Evolutionary conservation across 192 early-diverging fungal species (phyloP).

Genomic region (Coemansia guatemalensis): DNA sequence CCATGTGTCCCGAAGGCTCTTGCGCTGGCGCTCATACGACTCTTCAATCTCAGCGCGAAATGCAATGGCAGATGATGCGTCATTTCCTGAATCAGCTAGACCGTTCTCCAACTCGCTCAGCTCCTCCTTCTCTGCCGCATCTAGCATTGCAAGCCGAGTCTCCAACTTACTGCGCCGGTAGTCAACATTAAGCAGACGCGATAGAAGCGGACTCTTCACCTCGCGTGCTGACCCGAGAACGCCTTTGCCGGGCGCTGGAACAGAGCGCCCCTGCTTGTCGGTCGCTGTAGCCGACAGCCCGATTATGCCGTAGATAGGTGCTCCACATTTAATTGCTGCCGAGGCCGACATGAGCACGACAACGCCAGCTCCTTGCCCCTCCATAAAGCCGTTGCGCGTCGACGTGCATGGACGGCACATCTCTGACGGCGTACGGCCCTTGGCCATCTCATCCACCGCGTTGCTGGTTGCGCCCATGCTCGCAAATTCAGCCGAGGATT

Average conservation of each 20-base stretch:
- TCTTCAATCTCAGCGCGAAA: conserved; percentile 5
- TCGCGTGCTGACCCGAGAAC: conserved; percentile 86
- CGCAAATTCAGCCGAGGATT: conserved; percentile 86
- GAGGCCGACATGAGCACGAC: conserved; percentile 80
- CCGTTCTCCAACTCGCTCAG: too few species aligned
- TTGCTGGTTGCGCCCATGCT: conserved; percentile 94
- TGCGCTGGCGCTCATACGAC: conserved; percentile 5
- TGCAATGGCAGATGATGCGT: too few species aligned
- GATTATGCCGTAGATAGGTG: conserved; percentile 84
- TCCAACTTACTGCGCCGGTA: conserved; percentile 8
- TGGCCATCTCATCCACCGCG: conserved; percentile 75
- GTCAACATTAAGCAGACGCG: conserved; percentile 3
- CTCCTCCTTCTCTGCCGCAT: neutral
- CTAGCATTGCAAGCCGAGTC: neutral
- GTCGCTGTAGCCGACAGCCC: conserved; percentile 82
- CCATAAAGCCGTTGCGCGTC: conserved; percentile 88
- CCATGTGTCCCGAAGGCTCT: conserved; percentile 60
- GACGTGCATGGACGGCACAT: conserved; percentile 87
- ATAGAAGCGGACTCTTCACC: conserved; percentile 30
- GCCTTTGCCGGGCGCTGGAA: conserved; percentile 62
- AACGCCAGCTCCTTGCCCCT: conserved; percentile 83
- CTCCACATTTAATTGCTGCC: conserved; percentile 83
- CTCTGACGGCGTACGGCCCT: conserved; percentile 81
- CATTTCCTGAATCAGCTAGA: neutral
- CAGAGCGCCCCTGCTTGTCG: conserved; percentile 80